phyloP scores from a whole-genome alignment of 176 grass and related monocot species.

The Oryza longistaminata region DNA sequence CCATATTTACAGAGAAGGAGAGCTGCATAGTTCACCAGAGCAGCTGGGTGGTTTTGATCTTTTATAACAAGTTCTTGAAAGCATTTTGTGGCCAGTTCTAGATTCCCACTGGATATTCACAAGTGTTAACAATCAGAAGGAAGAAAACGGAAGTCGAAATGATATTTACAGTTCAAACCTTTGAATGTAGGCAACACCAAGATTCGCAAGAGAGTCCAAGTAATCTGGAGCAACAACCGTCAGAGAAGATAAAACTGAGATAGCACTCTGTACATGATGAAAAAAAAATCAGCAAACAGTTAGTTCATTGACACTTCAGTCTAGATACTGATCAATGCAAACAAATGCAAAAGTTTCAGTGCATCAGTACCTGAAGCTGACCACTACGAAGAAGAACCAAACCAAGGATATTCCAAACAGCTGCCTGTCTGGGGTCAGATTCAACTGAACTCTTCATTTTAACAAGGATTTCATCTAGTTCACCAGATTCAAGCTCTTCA shows the following conservation, averaged over 20 bases:
- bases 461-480: conserved; percentile 81
- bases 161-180: conserved; percentile 51
- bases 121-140: conserved; percentile 32
- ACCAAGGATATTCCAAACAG: conserved; percentile 97
- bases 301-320: conserved; percentile 25
- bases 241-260: conserved; percentile 93
- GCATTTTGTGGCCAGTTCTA: conserved; percentile 73
- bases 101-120: conserved; percentile 66
- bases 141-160: conserved; percentile 28
- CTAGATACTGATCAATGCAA: conserved; percentile 21
- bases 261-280: conserved; percentile 67
- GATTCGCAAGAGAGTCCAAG: conserved; percentile 88
- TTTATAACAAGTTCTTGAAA: conserved; percentile 97
- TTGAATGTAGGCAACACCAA: conserved; percentile 89
- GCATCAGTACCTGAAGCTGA: conserved; percentile 63
- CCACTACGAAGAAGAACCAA: conserved; percentile 86
- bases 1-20: conserved; percentile 91
- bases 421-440: conserved; percentile 85
- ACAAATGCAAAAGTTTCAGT: conserved; percentile 15
- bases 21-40: conserved; percentile 85
- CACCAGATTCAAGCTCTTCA: conserved; percentile 77
- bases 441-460: conserved; percentile 87
- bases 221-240: conserved; percentile 73
- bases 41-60: conserved; percentile 96
- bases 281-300: conserved; percentile 41